phyloP scores from a whole-genome alignment of 352 stramenopile genomes.

The Nothophytophthora sp. region DNA sequence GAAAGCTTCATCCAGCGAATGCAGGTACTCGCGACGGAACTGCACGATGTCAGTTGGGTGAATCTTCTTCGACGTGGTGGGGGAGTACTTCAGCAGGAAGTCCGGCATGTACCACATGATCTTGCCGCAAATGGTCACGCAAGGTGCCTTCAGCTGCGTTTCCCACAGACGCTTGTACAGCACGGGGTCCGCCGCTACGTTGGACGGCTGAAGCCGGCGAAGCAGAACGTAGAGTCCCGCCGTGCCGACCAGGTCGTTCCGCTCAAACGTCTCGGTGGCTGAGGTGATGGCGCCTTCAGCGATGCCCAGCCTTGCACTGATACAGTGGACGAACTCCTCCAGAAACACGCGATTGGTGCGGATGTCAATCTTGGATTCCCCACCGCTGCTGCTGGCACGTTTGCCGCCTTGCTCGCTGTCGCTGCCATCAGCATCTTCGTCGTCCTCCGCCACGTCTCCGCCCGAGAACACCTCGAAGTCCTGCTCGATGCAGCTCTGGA shows the following conservation, averaged over 20 bases:
- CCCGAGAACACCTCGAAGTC: slow-evolving; percentile 86
- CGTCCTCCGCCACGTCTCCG: slow-evolving; percentile 56
- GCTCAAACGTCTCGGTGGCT: slow-evolving; percentile 87
- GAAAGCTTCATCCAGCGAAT: slow-evolving; percentile 82
- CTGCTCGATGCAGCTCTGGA: slow-evolving; percentile 88
- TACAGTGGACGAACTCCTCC: slow-evolving; percentile 87
- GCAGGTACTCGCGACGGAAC: slow-evolving; percentile 79
- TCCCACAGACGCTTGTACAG: slow-evolving; percentile 93
- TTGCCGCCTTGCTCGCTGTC: slow-evolving; percentile 43
- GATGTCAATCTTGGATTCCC: slow-evolving; percentile 81
- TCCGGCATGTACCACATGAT: slow-evolving; percentile 87
- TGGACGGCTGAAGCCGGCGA: slow-evolving; percentile 79
- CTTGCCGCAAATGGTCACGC: slow-evolving; percentile 84
- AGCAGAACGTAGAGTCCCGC: slow-evolving; percentile 92
- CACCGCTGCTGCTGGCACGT: slow-evolving; percentile 62
- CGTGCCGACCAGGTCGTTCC: slow-evolving; percentile 84
- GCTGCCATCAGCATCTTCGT: slow-evolving; percentile 60
- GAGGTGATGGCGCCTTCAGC: slow-evolving; percentile 80
- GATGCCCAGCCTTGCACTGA: slow-evolving; percentile 65
- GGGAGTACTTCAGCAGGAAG: slow-evolving; percentile 85
- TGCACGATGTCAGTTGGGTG: slow-evolving; percentile 74
- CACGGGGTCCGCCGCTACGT: slow-evolving; percentile 81
- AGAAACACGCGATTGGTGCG: slow-evolving; percentile 82
- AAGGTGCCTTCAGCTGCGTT: slow-evolving; percentile 79
- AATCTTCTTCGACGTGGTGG: slow-evolving; percentile 85